These are phyloP conservation scores for Verticillium dahliae DNA, from an alignment of 2,329 filamentous ascomycete species.

Conservation along the genomic window DNA sequence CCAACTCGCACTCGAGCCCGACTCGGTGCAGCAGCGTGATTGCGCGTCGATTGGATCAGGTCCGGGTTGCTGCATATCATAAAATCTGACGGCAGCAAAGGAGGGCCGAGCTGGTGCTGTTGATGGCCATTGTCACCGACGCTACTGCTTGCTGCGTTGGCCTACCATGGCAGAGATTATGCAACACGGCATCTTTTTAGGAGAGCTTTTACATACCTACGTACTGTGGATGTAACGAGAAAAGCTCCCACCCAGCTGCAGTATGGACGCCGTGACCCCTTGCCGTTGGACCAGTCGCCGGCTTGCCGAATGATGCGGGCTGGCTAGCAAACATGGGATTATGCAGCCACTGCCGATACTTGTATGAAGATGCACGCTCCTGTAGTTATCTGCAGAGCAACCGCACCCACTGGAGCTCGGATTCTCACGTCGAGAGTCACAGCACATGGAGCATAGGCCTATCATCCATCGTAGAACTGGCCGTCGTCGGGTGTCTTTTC, in stretches of 20 bases:
- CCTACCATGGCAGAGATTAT: neutral
- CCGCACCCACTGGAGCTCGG: neutral
- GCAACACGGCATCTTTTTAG: neutral
- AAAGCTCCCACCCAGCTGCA: neutral
- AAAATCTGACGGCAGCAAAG: neutral
- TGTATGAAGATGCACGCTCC: neutral
- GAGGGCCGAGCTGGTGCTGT: neutral
- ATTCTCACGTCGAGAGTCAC: neutral
- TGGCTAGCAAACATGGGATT: conserved; percentile 1
- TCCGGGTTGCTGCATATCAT: neutral
- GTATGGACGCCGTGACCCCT: neutral
- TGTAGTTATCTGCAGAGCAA: neutral
- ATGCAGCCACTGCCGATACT: neutral
- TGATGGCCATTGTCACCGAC: neutral
- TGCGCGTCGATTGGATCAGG: neutral
- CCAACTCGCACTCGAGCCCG: neutral
- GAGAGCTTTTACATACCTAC: neutral
- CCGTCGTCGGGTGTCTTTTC: neutral
- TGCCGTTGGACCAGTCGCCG: neutral
- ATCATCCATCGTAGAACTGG: neutral
- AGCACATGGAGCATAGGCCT: neutral
- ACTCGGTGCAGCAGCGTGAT: neutral
- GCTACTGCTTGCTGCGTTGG: neutral
- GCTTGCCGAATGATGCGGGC: conserved; percentile 1
- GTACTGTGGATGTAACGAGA: neutral